A percentile compares a stretch with the other conserved stretches of the same genome.
These are phyloP conservation scores for Euphorbia lathyris DNA, from an alignment of 345 rosid species.

Conservation along the genomic window DNA sequence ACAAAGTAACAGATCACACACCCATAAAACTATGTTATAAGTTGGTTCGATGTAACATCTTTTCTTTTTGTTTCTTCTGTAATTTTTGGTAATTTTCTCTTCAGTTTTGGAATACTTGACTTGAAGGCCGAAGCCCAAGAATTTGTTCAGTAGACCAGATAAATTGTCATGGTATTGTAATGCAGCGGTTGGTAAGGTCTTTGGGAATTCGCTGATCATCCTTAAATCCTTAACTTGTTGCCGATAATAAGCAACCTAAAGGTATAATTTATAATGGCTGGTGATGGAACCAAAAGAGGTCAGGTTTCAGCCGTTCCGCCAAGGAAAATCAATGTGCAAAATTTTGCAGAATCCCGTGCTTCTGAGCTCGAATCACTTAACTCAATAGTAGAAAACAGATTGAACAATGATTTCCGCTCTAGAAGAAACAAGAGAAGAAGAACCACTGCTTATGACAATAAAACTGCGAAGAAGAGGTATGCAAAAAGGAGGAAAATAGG, in stretches of 20 bases:
- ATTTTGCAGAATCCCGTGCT: constrained; percentile 65
- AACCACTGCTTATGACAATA: constrained; percentile 58
- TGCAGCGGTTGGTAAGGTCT: too few relatives aligned
- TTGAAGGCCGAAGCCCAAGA: too few relatives aligned
- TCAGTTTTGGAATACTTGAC: too few relatives aligned
- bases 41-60: too few relatives aligned
- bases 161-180: too few relatives aligned
- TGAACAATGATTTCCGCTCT: constrained; percentile 56
- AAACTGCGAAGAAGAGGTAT: constrained; percentile 44
- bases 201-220: background rate
- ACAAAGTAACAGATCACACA: too few relatives aligned
- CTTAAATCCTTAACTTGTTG: background rate
- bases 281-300: constrained; percentile 36
- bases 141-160: too few relatives aligned
- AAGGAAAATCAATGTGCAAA: constrained; percentile 59
- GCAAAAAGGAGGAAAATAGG: constrained; percentile 42
- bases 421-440: constrained; percentile 78
- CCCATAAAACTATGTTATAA: too few relatives aligned
- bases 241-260: background rate
- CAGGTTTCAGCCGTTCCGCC: constrained; percentile 38
- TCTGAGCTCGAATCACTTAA: constrained; percentile 66
- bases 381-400: constrained; percentile 48
- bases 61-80: too few relatives aligned
- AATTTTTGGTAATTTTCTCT: too few relatives aligned
- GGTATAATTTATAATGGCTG: constrained; percentile 25